Conservation (phyloP, 2,329 filamentous ascomycete species). For the Parafenestella ontariensis region DNA sequence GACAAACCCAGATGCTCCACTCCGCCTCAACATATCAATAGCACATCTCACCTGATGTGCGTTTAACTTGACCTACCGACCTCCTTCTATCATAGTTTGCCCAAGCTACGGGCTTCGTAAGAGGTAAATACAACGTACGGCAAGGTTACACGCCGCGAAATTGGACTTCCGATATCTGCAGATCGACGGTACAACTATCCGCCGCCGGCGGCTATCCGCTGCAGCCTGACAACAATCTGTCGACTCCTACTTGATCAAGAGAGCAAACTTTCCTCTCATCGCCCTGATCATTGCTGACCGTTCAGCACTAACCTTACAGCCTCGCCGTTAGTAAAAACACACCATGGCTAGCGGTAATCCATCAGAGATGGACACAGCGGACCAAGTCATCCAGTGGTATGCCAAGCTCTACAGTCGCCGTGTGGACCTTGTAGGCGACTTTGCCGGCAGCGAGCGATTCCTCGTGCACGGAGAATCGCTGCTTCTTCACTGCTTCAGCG, state of each 20-base stretch:
- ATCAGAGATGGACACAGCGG: constrained; percentile 21
- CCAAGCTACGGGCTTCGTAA: background rate
- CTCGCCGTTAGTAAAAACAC: background rate
- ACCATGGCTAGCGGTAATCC: constrained; percentile 28
- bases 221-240: constrained; percentile 10
- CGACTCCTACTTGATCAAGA: constrained; percentile 11
- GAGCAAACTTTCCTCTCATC: constrained; percentile 15
- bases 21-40: constrained; percentile 13
- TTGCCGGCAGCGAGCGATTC: constrained; percentile 76
- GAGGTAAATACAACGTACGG: background rate
- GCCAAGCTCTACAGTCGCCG: constrained; percentile 45
- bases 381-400: constrained; percentile 44
- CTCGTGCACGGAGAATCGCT: constrained; percentile 76
- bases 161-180: constrained; percentile 18
- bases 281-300: constrained; percentile 10
- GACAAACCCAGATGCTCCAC: constrained; percentile 20
- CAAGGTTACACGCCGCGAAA: constrained; percentile 9
- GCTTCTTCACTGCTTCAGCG: constrained; percentile 68
- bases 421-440: constrained; percentile 71
- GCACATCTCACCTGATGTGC: constrained; percentile 6
- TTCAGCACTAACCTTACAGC: constrained; percentile 6
- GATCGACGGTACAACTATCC: constrained; percentile 24
- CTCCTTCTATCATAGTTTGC: background rate
- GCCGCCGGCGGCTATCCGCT: constrained; percentile 19
- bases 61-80: background rate